Evolutionary conservation across 495 filamentous ascomycete genomes (phyloP).

Genomic region (Clavariopsis aquatica): DNA sequence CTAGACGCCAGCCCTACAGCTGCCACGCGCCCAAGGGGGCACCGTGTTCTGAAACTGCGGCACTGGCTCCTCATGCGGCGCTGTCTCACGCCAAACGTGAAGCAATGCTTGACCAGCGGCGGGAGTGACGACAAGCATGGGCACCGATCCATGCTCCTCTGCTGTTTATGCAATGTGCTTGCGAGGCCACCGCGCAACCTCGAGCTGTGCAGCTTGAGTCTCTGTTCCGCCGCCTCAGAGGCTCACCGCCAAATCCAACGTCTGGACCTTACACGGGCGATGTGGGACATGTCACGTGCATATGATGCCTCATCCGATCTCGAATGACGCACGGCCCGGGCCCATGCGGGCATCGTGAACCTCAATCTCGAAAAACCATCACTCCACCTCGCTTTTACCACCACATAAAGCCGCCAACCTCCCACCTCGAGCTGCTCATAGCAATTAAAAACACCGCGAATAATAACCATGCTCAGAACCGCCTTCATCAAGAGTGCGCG

Average conservation of each 20-base stretch:
- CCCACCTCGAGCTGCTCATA: not conserved
- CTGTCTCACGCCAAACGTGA: not conserved
- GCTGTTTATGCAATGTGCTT: not conserved
- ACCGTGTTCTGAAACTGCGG: not conserved
- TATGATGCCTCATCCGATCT: not conserved
- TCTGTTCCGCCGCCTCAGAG: too few relatives aligned
- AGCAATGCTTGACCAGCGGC: not conserved
- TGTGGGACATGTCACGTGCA: not conserved
- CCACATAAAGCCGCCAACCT: not conserved
- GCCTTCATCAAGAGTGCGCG: conserved; percentile 29
- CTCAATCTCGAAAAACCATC: not conserved
- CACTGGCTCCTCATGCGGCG: not conserved
- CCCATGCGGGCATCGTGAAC: not conserved
- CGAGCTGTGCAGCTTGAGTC: too few relatives aligned
- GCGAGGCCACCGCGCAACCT: too few relatives aligned
- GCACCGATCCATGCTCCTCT: too few relatives aligned
- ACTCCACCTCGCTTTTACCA: conserved; percentile 16
- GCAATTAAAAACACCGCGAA: conserved; percentile 13
- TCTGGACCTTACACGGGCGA: not conserved
- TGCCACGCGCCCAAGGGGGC: not conserved
- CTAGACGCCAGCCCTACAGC: not conserved
- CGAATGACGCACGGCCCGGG: conserved; percentile 10
- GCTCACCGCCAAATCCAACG: not conserved
- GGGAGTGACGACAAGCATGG: too few relatives aligned
- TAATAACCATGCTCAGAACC: conserved; percentile 35